Evolutionary conservation across 306 rosid genomes (phyloP).

Genomic region (Herpetospermum pedunculosum): DNA sequence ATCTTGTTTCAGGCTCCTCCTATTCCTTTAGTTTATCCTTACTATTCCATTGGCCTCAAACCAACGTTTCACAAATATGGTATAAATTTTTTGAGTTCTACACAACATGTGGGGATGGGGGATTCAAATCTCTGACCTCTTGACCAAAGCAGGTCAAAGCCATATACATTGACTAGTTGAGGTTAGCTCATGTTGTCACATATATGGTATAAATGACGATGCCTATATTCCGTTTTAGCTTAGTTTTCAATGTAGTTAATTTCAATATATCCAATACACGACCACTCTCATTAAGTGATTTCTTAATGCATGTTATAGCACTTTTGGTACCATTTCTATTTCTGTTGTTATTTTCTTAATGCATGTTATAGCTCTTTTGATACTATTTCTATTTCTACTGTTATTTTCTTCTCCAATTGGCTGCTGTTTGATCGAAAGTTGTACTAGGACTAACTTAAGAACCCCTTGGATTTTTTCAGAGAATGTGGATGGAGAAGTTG

Average conservation of each 20-base stretch:
- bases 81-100: too few species aligned
- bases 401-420: neutral
- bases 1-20: neutral
- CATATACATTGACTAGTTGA: too few species aligned
- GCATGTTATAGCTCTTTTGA: neutral
- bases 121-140: too few species aligned
- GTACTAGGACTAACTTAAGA: neutral
- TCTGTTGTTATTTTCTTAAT: neutral
- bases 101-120: too few species aligned
- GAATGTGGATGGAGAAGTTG: slow-evolving; percentile 78
- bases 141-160: too few species aligned
- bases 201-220: neutral
- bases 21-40: neutral
- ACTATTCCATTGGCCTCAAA: neutral
- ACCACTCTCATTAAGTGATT: neutral
- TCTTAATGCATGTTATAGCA: neutral
- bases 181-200: too few species aligned
- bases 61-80: neutral
- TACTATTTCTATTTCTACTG: neutral
- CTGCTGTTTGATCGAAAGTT: neutral
- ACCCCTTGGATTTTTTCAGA: slow-evolving; percentile 24
- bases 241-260: neutral
- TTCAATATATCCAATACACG: neutral
- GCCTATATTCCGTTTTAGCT: neutral
- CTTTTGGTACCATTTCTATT: neutral